These are phyloP conservation scores for Trichosporon faecale DNA, from an alignment of 1,284 basidiomycete genomes.

Conservation along the genomic window DNA sequence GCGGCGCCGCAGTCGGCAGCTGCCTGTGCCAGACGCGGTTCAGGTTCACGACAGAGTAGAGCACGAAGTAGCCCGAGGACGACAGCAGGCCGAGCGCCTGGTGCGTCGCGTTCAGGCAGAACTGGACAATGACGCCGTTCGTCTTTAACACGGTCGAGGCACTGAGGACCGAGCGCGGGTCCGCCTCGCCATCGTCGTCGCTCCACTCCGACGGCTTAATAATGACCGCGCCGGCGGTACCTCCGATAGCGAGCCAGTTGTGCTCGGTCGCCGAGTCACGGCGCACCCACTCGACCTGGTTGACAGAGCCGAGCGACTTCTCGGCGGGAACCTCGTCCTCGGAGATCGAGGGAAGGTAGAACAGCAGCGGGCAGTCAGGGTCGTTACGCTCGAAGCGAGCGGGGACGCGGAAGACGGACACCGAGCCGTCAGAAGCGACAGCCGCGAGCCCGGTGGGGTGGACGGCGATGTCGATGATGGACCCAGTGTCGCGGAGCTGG, in stretches of 20 bases:
- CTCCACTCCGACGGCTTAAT: constrained; percentile 27
- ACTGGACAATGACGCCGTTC: constrained; percentile 34
- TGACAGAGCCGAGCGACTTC: constrained; percentile 26
- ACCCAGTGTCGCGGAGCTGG: constrained; percentile 29
- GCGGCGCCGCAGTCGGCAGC: constrained; percentile 30
- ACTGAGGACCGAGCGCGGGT: constrained; percentile 21
- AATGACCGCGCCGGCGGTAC: constrained; percentile 36
- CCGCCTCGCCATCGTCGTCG: constrained; percentile 12
- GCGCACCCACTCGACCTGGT: constrained; percentile 40
- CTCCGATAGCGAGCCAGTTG: constrained; percentile 38
- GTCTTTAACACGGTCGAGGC: constrained; percentile 35
- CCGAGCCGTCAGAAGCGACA: constrained; percentile 30
- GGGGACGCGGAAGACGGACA: constrained; percentile 38
- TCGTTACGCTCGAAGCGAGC: constrained; percentile 34
- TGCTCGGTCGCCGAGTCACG: constrained; percentile 21
- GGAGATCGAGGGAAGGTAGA: constrained; percentile 22
- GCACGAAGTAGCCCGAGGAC: constrained; percentile 29
- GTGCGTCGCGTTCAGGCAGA: constrained; percentile 42
- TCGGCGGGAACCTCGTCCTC: constrained; percentile 13
- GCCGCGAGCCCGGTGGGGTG: constrained; percentile 32
- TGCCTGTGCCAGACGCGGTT: constrained; percentile 44
- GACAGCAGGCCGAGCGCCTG: constrained; percentile 44
- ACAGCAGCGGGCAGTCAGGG: constrained; percentile 26
- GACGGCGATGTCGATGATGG: constrained; percentile 39
- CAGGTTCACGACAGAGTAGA: constrained; percentile 36